Evolutionary conservation across 202 grass and related monocot genomes (phyloP).

Genomic region (Saccharum hybrid): DNA sequence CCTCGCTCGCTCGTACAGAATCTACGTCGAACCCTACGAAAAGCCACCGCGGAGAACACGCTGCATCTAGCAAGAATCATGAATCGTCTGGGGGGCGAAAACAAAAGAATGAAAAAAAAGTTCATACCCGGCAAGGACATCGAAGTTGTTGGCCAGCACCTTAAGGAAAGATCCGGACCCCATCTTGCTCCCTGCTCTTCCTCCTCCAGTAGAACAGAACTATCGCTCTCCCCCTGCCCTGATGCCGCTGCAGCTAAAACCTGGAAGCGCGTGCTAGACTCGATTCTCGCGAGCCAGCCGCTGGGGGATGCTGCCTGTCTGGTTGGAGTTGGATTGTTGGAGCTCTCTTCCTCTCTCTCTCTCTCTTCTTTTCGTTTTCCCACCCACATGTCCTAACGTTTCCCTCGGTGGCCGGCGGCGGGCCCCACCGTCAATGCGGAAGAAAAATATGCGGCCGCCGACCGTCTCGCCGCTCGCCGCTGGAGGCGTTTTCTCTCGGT

Average conservation of each 20-base stretch:
- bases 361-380: constrained; percentile 8
- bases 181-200: constrained; percentile 45
- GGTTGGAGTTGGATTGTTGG: too few species aligned
- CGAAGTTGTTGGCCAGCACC: constrained; percentile 79
- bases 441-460: neutral
- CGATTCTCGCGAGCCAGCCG: constrained; percentile 39
- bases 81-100: neutral
- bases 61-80: neutral
- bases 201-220: neutral
- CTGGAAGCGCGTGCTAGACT: constrained; percentile 15
- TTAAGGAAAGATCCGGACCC: constrained; percentile 92
- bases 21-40: neutral
- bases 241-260: constrained; percentile 7
- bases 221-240: neutral
- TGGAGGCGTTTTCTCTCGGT: neutral
- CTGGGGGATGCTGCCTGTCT: constrained; percentile 30
- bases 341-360: too few species aligned
- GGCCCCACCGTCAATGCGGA: neutral
- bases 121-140: constrained; percentile 81
- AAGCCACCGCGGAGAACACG: neutral
- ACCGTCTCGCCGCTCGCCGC: neutral
- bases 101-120: neutral
- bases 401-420: neutral
- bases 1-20: neutral
- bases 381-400: too few species aligned